Evolutionary conservation across 2,329 filamentous ascomycete species (phyloP).

Genomic region (Fusarium sp.): DNA sequence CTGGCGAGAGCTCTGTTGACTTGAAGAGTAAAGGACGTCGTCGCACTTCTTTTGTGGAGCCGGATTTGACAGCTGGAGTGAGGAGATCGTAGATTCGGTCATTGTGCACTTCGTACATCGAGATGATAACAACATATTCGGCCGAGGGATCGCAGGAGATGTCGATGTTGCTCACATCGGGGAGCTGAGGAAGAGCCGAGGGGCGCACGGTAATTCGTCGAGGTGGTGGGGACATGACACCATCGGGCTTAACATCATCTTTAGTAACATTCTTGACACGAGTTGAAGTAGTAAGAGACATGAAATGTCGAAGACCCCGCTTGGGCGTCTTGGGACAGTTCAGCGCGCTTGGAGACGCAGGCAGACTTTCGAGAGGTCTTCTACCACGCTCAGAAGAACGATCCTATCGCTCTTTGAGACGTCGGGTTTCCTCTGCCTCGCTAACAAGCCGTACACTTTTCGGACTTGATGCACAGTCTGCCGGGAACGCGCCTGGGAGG

Average conservation of each 20-base stretch:
- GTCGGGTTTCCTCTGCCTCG: constrained; percentile 38
- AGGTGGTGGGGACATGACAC: constrained; percentile 57
- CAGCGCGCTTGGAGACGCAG: constrained; percentile 42
- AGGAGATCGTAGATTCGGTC: constrained; percentile 96
- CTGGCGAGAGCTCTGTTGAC: constrained; percentile 84
- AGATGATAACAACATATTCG: constrained; percentile 89
- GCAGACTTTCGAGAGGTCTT: constrained; percentile 20
- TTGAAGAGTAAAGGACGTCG: constrained; percentile 92
- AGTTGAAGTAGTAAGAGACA: constrained; percentile 58
- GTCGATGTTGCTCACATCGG: constrained; percentile 76
- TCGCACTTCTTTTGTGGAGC: constrained; percentile 72
- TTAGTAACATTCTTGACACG: constrained; percentile 60
- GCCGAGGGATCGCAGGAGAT: constrained; percentile 68
- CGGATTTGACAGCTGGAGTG: constrained; percentile 67
- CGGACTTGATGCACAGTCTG: constrained; percentile 45
- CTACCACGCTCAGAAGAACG: constrained; percentile 34
- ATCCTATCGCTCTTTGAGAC: constrained; percentile 44
- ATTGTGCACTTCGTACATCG: constrained; percentile 99
- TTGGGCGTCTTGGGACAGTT: constrained; percentile 45
- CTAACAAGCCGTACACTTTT: constrained; percentile 58
- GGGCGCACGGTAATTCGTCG: constrained; percentile 73
- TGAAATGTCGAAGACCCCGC: constrained; percentile 47
- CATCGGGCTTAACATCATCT: constrained; percentile 60
- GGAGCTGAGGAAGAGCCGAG: constrained; percentile 75
- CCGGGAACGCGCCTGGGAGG: constrained; percentile 46